Evolutionary conservation across 2,329 filamentous ascomycete genomes (phyloP), one percentile per base, ranked within the genome.

Genomic region (Plectosphaerella cucumerina): DNA sequence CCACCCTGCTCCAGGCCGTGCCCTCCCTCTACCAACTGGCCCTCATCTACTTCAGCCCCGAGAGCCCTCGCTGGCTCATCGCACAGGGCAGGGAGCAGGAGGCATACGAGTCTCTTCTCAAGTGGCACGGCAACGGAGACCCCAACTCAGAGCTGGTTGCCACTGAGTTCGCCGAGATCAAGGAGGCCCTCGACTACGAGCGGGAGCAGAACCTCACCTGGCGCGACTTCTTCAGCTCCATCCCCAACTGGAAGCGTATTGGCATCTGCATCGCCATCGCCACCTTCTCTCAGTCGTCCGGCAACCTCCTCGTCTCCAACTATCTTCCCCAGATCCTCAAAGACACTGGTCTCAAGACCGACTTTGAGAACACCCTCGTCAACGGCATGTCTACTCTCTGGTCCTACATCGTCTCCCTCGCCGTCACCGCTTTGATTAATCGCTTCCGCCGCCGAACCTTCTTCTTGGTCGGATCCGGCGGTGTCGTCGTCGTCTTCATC

Each of bases 51-150:
- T 75, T 80, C 49, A 71, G 81, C 6, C 82, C 82, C 0, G 83
- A 86, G 53, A 81, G 75, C 1, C 82, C 82, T 2, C 73, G 82
- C 35, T 85, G 75, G 74, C 63, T 84, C 20, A 69, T 84, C 41
- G 71, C 74, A 22, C 70, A 78, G 53, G 77, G 78, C 33, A 68
- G 71, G 18, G 52, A 62, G 1, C 72, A 79, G 4, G 69, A 81
- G 57, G 80, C 80, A 0, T 72, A 68, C 12, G 65, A 67, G 1
- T 75, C 81, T 21, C 59, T 84, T 0, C 67, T 73, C 56, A 76
- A 78, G 51, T 78, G 77, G 41, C 76, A 81, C 47, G 76, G 73
- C 20, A 75, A 78, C 52, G 67, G 70, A 26, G 68, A 78, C 44
- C 56, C 63, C 31, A 62, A 71, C 3, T 71, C 68, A 1, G 68